Base-by-base conservation (phyloP, 2,329 filamentous ascomycete species). In the Alternaria postmessia region DNA sequence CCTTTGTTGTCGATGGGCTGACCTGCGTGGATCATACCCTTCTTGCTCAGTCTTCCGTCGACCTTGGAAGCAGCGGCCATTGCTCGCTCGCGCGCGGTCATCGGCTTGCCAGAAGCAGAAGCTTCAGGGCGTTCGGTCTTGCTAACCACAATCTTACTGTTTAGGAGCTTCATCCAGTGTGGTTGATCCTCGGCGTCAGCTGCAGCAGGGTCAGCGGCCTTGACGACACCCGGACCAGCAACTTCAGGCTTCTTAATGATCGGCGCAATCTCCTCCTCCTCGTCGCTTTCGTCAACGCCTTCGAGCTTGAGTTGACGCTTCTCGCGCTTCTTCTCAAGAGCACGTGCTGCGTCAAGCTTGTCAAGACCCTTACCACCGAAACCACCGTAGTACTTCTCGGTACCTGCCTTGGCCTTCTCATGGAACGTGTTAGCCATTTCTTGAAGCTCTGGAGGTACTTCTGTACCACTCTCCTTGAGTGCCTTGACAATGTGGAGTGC, bases 1-100 rank as follows among this genome's bases (percentile, higher is more conserved):
- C 95, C 95, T 80, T 97, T 97, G 82, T 99, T 99, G 82, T 99
- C 95, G 75, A 97, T 96, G 7, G 95, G 93, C 63, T 96, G 94
- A 14, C 95, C 95, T 4, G 92, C 91, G 61, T 95, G 91, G 71
- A 97, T 89, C 76, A 95, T 91, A 36, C 94, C 94, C 34, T 93
- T 92, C 70, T 93, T 92, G 73, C 92, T 94, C 39, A 99, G 86
- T 67, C 95, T 93, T 62, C 89, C 90, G 78, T 97, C 94, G 81
- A 99, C 97, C 77, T 90, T 91, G 69, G 90, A 93, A 69, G 95
- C 93, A 5, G 94, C 94, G n/a, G 91, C 92, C 61, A 91, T 91
- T 60, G 95, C 94, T 82, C 91, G 92, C 79, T 96, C 93, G 63
- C 96, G 74, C 9, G 71, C 68, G 8, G 70, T 74, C 69, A 77